These are phyloP conservation scores for Fusarium sp. DNA, from an alignment of 2,329 filamentous ascomycete species.

Conservation along the genomic window DNA sequence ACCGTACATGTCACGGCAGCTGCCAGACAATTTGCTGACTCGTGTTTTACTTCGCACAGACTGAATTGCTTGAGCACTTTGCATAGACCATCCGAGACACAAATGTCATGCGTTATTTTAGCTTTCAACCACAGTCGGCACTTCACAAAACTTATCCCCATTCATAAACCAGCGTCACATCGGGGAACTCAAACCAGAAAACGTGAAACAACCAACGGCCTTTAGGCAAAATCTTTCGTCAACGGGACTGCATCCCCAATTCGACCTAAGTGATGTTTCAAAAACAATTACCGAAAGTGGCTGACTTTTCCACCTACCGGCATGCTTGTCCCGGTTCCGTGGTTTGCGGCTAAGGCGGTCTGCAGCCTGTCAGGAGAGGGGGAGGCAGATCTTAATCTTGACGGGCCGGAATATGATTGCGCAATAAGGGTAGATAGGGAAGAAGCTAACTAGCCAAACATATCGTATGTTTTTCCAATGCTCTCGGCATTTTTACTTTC, in stretches of 20 bases:
- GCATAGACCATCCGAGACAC: not conserved
- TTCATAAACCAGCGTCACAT: not conserved
- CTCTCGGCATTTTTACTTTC: not conserved
- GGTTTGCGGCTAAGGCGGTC: not conserved
- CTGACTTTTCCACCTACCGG: not conserved
- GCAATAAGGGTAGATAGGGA: not conserved
- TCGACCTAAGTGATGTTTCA: not conserved
- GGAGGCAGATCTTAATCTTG: slow-evolving; percentile 3
- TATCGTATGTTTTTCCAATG: slow-evolving; percentile 8
- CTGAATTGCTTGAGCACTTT: not conserved
- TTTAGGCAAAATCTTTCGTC: not conserved
- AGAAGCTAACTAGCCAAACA: not conserved
- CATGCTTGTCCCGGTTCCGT: not conserved
- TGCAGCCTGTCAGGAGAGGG: not conserved
- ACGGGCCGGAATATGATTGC: not conserved
- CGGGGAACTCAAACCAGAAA: not conserved
- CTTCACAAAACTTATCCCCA: not conserved
- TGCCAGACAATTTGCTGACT: not conserved
- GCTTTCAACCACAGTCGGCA: not conserved
- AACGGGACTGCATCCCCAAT: not conserved
- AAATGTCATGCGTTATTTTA: not conserved
- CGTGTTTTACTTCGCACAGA: not conserved
- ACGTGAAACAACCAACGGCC: not conserved
- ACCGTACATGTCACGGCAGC: not conserved
- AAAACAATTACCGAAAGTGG: not conserved